Percentiles rank a stretch among this genome's conserved stretches.
Conservation (phyloP, 2,329 filamentous ascomycete genomes). For the Alternaria brassicae region DNA sequence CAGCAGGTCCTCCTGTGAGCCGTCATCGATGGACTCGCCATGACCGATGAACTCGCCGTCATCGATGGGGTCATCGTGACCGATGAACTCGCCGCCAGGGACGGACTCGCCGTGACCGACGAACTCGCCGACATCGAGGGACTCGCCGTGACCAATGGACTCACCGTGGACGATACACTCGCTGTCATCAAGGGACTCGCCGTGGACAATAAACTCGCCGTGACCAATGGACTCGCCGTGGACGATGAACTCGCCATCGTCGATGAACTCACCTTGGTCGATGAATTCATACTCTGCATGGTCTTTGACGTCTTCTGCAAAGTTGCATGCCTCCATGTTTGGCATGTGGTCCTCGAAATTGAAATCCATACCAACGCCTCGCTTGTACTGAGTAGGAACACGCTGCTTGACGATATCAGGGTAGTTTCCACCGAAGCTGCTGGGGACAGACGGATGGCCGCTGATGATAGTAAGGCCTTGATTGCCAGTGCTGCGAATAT, state of each 20-base stretch:
- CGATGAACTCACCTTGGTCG: too few relatives aligned
- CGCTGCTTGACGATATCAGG: not conserved
- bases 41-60: too few relatives aligned
- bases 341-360: not conserved
- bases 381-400: not conserved
- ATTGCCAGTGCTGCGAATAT: not conserved
- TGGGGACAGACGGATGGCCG: not conserved
- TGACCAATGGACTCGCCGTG: too few relatives aligned
- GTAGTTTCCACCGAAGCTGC: not conserved
- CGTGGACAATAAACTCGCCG: too few relatives aligned
- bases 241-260: too few relatives aligned
- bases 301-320: not conserved
- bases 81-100: too few relatives aligned
- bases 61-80: too few relatives aligned
- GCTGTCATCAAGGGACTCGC: too few relatives aligned
- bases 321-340: not conserved
- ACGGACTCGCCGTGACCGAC: too few relatives aligned
- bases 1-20: not conserved
- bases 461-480: not conserved
- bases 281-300: not conserved
- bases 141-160: too few relatives aligned
- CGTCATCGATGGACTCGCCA: not conserved
- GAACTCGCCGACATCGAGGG: too few relatives aligned
- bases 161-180: too few relatives aligned
- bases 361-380: not conserved